Evolutionary conservation across 176 grass and related monocot genomes (phyloP), one percentile per base, ranked within the genome.

Genomic region (Oryza glumipatula): DNA sequence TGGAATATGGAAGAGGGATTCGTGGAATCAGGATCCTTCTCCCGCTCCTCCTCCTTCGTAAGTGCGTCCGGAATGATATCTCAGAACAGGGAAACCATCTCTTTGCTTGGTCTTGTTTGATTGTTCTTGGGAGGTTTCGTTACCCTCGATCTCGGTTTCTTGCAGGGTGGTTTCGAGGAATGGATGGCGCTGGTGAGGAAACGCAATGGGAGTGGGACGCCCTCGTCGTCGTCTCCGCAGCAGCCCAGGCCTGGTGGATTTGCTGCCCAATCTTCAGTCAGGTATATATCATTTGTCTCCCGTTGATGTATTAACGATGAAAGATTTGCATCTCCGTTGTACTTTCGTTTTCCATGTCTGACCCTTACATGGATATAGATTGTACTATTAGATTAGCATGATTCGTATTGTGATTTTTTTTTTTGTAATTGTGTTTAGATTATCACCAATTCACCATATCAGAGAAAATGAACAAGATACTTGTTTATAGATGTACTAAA

Each of bases 111-210:
- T 41, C 46, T 21, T 7, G n/a, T 19, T 19, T 26, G 11, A 1
- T 4, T 70, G 0, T 72, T 77, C 52, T 85, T 33, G 52, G 52
- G 65, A 8, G 48, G 44, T 46, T 9, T 10, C 10, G 58, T 49
- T 49, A 19, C 15, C 68, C 28, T 80, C 70, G 78, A 77, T 67
- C 66, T 36, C 52, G 39, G 56, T 77, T 52, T 82, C 21, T 65
- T 67, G 19, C 73, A 90, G 86, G 68, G 7, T 44, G 88, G 85
- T 15, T 91, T 91, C 65, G 92, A 88, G 76, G 92, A 98, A 82
- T 93, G 95, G 92, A 23, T 77, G 74, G 79, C 88, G 52, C 84
- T 73, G 65, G 48, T 90, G 79, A 88, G 82, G 47, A 91, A 90
- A 56, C 87, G 82, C 79, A 91, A 71, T 76, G 72, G 28, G 16